phyloP scores from a whole-genome alignment of 495 filamentous ascomycete genomes.

The Gamarada debralockiae region DNA sequence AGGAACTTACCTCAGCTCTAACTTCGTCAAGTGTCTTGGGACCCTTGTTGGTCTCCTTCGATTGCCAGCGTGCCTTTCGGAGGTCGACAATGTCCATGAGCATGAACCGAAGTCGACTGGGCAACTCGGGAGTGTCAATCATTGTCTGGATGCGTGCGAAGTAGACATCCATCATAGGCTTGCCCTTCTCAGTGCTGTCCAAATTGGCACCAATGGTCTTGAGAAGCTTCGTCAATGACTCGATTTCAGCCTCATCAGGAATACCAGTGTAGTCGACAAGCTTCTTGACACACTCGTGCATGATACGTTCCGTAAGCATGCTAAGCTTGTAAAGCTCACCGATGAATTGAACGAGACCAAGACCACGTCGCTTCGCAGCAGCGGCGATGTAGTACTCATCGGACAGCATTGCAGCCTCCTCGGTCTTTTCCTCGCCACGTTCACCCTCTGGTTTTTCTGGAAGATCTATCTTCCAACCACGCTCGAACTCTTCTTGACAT shows the following conservation, averaged over 20 bases:
- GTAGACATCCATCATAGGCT: conserved; percentile 86
- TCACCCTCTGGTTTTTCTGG: conserved; percentile 77
- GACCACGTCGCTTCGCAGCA: conserved; percentile 92
- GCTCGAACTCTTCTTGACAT: conserved; percentile 98
- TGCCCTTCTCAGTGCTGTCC: conserved; percentile 75
- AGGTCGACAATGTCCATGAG: conserved; percentile 91
- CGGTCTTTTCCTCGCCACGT: conserved; percentile 41
- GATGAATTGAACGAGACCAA: conserved; percentile 98
- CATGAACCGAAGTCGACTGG: conserved; percentile 91
- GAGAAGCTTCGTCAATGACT: conserved; percentile 88
- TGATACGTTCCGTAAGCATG: conserved; percentile 98
- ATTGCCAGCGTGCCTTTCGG: conserved; percentile 66
- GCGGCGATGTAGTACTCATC: conserved; percentile 97
- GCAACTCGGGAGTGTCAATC: conserved; percentile 69
- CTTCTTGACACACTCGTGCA: conserved; percentile 98
- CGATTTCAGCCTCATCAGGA: conserved; percentile 93
- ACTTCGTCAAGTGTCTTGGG: conserved; percentile 95
- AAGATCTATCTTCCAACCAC: conserved; percentile 91
- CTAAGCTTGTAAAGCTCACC: conserved; percentile 97
- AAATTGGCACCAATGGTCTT: conserved; percentile 86
- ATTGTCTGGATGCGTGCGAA: conserved; percentile 81
- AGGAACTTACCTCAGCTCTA: conserved; percentile 65
- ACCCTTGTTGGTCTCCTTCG: conserved; percentile 87
- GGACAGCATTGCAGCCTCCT: conserved; percentile 79
- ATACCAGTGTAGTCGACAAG: conserved; percentile 91